Conservation (phyloP, 1,139 yeast genomes). For the Yamadazyma atmosphaerica region DNA sequence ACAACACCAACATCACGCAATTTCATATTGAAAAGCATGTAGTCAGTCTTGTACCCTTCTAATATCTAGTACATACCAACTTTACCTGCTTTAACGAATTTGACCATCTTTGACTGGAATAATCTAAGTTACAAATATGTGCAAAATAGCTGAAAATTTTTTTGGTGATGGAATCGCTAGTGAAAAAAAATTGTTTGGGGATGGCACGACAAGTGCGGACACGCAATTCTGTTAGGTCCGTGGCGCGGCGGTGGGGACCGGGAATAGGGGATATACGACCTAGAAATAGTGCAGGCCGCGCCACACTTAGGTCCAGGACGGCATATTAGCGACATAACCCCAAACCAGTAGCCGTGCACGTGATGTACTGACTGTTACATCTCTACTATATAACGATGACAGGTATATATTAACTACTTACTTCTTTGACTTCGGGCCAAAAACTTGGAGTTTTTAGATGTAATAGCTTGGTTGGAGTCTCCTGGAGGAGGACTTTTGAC, state of each 20-base stretch:
- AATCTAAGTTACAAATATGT: constrained; percentile 12
- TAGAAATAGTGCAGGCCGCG: too few species aligned
- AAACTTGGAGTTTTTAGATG: constrained; percentile 44
- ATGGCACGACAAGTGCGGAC: background rate
- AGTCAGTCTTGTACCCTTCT: background rate
- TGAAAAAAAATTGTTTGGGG: constrained; percentile 3
- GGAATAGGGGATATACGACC: too few species aligned
- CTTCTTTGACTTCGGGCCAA: constrained; percentile 45
- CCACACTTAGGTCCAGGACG: too few species aligned
- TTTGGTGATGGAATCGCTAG: constrained; percentile 9
- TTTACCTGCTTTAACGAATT: constrained; percentile 99
- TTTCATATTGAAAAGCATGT: background rate
- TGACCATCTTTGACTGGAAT: constrained; percentile 65
- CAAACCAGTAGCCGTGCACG: background rate
- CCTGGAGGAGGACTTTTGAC: constrained; percentile 5
- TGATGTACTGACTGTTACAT: constrained; percentile 9
- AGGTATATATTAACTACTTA: too few species aligned
- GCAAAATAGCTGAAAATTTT: constrained; percentile 15
- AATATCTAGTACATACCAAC: constrained; percentile 71
- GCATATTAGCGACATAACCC: too few species aligned
- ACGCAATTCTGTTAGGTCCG: too few species aligned
- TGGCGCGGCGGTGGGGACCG: too few species aligned
- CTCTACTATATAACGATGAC: too few species aligned
- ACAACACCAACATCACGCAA: background rate
- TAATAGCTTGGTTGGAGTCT: constrained; percentile 23